phyloP scores from a whole-genome alignment of 768 basidiomycete species.

The Pleurotus pulmonarius region DNA sequence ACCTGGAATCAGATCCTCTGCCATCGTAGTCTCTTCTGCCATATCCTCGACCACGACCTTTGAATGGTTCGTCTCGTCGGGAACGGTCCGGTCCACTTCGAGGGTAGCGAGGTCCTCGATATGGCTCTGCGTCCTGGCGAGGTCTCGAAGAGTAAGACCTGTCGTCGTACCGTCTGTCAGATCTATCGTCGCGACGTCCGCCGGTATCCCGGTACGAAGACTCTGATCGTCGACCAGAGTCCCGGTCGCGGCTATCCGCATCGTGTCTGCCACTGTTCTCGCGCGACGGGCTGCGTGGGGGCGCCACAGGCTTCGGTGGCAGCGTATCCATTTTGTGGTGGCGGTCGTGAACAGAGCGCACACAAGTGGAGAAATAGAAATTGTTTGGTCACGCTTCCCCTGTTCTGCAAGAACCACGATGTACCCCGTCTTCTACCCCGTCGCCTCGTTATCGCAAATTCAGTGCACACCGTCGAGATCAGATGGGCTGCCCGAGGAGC shows the following conservation, averaged over 20 bases:
- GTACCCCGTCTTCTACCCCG: slow-evolving; percentile 59
- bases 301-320: slow-evolving; percentile 35
- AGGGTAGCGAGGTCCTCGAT: not conserved
- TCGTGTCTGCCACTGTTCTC: slow-evolving; percentile 12
- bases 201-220: not conserved
- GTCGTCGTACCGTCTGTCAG: not conserved
- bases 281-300: slow-evolving; percentile 15
- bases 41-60: not conserved
- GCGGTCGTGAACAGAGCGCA: not conserved
- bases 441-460: slow-evolving; percentile 80
- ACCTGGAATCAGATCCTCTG: not conserved
- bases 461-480: slow-evolving; percentile 73
- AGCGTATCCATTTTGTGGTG: slow-evolving; percentile 30
- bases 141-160: not conserved
- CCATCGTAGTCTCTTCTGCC: not conserved
- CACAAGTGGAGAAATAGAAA: not conserved
- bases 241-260: slow-evolving; percentile 25
- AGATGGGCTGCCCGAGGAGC: slow-evolving; percentile 75
- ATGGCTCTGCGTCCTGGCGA: not conserved
- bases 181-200: slow-evolving; percentile 3
- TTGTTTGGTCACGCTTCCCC: slow-evolving; percentile 7
- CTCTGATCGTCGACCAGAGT: not conserved
- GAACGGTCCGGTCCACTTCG: not conserved
- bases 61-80: not conserved
- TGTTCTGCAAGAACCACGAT: not conserved